Percentiles rank a stretch among this genome's conserved stretches.
Conservation (phyloP, 805 yeast species). For the Saturnispora sanitii region DNA sequence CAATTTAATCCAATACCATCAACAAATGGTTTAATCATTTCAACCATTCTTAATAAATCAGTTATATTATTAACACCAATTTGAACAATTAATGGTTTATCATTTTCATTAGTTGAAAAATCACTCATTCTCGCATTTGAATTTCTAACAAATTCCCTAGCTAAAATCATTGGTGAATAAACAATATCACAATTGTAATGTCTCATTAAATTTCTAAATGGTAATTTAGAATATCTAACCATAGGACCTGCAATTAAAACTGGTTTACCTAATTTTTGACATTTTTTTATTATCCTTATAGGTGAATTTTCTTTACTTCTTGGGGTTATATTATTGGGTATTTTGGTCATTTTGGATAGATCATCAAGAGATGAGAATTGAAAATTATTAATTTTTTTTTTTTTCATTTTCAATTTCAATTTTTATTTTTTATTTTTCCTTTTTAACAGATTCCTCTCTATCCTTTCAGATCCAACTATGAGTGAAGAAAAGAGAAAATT, state of each 20-base stretch:
- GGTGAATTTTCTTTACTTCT: constrained; percentile 44
- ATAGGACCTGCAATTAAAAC: constrained; percentile 82
- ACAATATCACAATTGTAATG: constrained; percentile 72
- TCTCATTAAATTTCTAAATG: constrained; percentile 74
- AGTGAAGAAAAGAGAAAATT: constrained; percentile 6
- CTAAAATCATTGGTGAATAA: constrained; percentile 93
- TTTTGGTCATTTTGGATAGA: constrained; percentile 1
- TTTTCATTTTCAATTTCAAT: too few relatives aligned
- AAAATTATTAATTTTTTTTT: too few relatives aligned
- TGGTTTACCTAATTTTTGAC: constrained; percentile 40
- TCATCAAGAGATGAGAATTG: too few relatives aligned
- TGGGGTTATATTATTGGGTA: neutral
- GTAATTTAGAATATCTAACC: constrained; percentile 93
- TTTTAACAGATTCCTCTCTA: neutral
- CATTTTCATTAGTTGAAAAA: constrained; percentile 67
- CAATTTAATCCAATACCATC: constrained; percentile 95
- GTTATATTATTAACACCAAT: constrained; percentile 81
- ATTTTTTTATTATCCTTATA: constrained; percentile 37
- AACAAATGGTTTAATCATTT: constrained; percentile 81
- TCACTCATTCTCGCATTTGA: constrained; percentile 72
- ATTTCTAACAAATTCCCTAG: constrained; percentile 87
- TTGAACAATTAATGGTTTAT: constrained; percentile 73
- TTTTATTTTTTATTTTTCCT: neutral
- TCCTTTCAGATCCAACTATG: neutral
- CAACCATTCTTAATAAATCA: constrained; percentile 74